Conservation (phyloP, 2,329 filamentous ascomycete species). For the Thermochaetoides dissita region DNA sequence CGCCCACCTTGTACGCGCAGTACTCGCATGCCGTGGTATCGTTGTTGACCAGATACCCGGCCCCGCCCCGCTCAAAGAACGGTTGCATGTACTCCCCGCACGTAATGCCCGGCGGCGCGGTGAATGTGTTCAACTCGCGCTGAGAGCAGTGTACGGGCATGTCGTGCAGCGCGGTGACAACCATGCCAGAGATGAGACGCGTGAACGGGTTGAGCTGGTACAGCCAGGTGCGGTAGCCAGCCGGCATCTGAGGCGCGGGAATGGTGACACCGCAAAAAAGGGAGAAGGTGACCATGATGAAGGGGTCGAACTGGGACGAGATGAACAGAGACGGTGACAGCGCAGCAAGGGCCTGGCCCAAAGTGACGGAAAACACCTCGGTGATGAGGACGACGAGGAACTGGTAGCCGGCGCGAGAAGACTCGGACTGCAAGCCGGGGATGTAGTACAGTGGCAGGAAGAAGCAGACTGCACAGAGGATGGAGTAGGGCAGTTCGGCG, state of each 20-base stretch:
- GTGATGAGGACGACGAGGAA: conserved; percentile 76
- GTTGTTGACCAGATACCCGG: conserved; percentile 55
- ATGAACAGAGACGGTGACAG: conserved; percentile 69
- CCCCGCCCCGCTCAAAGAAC: conserved; percentile 55
- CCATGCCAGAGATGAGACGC: conserved; percentile 64
- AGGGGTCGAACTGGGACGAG: conserved; percentile 65
- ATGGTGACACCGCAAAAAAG: conserved; percentile 84
- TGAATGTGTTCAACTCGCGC: conserved; percentile 54
- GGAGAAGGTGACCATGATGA: conserved; percentile 68
- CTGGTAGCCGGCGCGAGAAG: conserved; percentile 64
- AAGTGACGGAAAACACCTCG: conserved; percentile 69
- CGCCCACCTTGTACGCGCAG: conserved; percentile 66
- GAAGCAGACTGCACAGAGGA: conserved; percentile 68
- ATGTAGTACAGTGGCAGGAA: conserved; percentile 78
- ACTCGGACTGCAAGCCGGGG: conserved; percentile 52
- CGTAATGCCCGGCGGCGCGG: conserved; percentile 43
- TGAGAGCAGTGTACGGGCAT: conserved; percentile 46
- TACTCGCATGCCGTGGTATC: conserved; percentile 58
- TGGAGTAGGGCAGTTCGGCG: conserved; percentile 71
- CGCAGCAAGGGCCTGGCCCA: conserved; percentile 64
- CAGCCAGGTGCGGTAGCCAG: conserved; percentile 67
- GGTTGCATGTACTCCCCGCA: conserved; percentile 63
- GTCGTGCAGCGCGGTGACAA: conserved; percentile 61
- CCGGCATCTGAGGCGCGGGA: conserved; percentile 61
- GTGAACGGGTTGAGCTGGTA: conserved; percentile 77